Conservation (phyloP, 768 basidiomycete genomes). For the Tylopilus plumbeoviolaceoides region DNA sequence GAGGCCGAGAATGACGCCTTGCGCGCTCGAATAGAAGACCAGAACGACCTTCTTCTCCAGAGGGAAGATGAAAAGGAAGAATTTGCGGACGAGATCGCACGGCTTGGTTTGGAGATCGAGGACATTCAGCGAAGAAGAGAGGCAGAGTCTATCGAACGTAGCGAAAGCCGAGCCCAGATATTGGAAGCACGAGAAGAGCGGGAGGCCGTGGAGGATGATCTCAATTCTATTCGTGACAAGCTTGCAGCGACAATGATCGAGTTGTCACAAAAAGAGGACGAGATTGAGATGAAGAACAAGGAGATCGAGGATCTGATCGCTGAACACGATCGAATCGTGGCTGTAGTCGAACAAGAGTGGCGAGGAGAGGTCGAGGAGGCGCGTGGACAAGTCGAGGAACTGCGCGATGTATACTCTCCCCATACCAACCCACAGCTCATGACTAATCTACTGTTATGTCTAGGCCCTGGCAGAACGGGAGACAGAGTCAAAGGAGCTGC, state of each 20-base stretch:
- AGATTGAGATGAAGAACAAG: slow-evolving; percentile 70
- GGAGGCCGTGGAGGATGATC: slow-evolving; percentile 74
- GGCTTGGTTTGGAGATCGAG: slow-evolving; percentile 62
- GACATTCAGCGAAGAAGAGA: slow-evolving; percentile 58
- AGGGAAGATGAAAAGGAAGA: slow-evolving; percentile 73
- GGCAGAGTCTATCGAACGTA: slow-evolving; percentile 63
- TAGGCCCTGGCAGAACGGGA: slow-evolving; percentile 79
- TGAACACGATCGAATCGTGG: slow-evolving; percentile 70
- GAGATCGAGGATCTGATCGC: slow-evolving; percentile 76
- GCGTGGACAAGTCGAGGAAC: slow-evolving; percentile 72
- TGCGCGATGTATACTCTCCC: slow-evolving; percentile 54
- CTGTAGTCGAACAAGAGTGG: slow-evolving; percentile 81
- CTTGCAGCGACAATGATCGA: slow-evolving; percentile 79
- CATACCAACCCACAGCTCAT: neutral
- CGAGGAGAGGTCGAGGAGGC: slow-evolving; percentile 83
- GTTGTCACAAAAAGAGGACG: slow-evolving; percentile 83
- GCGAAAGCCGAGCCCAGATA: slow-evolving; percentile 66
- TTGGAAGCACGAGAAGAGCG: slow-evolving; percentile 70
- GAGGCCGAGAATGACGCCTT: slow-evolving; percentile 64
- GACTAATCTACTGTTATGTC: slow-evolving; percentile 1
- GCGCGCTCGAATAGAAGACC: slow-evolving; percentile 51
- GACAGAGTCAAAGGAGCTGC: slow-evolving; percentile 69
- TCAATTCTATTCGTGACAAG: slow-evolving; percentile 71
- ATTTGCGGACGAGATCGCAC: slow-evolving; percentile 60
- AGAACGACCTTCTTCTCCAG: slow-evolving; percentile 49